These are phyloP conservation scores for Termitomyces sp. DNA, from an alignment of 768 basidiomycete genomes.

Conservation along the genomic window DNA sequence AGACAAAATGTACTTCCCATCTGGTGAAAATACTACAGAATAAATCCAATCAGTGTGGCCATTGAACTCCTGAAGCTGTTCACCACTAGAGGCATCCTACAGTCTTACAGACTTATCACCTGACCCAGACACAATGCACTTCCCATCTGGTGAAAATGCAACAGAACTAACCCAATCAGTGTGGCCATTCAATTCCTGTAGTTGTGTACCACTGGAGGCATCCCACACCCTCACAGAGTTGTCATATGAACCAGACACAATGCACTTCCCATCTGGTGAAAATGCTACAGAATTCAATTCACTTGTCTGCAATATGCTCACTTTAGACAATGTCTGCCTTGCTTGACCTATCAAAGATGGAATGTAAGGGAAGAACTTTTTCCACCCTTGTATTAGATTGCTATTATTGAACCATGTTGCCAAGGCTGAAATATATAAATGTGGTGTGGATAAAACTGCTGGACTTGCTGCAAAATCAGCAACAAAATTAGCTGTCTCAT, in stretches of 20 bases:
- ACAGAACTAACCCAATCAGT: neutral
- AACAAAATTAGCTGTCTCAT: constrained; percentile 14
- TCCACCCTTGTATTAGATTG: neutral
- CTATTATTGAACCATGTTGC: constrained; percentile 11
- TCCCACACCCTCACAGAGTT: neutral
- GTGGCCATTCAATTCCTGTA: neutral
- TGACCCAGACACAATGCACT: neutral
- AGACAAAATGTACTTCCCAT: neutral
- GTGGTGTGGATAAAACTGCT: constrained; percentile 14
- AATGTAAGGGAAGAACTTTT: neutral
- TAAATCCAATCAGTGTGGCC: too few species aligned
- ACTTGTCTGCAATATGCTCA: neutral
- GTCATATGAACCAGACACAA: neutral
- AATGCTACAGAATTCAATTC: neutral
- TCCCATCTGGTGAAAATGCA: neutral
- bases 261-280: neutral
- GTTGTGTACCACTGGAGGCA: neutral
- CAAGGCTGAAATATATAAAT: constrained; percentile 17
- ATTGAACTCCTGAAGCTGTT: neutral
- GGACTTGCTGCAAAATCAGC: constrained; percentile 13
- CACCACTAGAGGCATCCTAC: neutral
- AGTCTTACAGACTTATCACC: neutral
- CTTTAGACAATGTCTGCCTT: neutral
- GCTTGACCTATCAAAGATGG: neutral
- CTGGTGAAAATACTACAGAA: neutral